phyloP scores from a whole-genome alignment of 345 rosid genomes.

The Aquilaria sinensis region DNA sequence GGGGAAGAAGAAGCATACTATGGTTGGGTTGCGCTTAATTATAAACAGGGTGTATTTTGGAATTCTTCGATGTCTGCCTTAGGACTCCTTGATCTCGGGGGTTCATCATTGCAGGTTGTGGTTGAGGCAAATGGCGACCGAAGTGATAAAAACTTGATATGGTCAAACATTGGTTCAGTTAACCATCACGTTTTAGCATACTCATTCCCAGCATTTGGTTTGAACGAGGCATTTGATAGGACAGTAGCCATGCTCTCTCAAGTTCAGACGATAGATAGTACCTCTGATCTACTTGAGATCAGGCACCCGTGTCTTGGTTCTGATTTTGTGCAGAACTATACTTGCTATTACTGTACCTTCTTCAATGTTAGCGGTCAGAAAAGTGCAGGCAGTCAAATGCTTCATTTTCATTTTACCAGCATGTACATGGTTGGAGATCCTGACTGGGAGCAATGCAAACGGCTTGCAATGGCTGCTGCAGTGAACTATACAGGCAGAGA shows the following conservation, averaged over 20 bases:
- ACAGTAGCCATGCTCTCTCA: conserved; percentile 33
- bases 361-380: conserved; percentile 4
- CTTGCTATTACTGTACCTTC: conserved; percentile 28
- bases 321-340: conserved; percentile 33
- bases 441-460: conserved; percentile 44
- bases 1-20: conserved; percentile 67
- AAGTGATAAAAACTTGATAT: conserved; percentile 23
- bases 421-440: conserved; percentile 39
- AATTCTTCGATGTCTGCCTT: conserved; percentile 29
- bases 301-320: conserved; percentile 53
- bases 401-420: conserved; percentile 3
- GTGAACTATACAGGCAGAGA: conserved; percentile 31
- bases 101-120: conserved; percentile 60
- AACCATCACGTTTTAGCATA: conserved; percentile 35
- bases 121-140: conserved; percentile 28
- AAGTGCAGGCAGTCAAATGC: conserved; percentile 13
- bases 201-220: conserved; percentile 44
- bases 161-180: conserved; percentile 25
- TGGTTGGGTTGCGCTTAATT: conserved; percentile 62
- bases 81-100: conserved; percentile 65
- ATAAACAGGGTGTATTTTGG: conserved; percentile 37
- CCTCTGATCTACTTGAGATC: conserved; percentile 14
- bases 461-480: conserved; percentile 41
- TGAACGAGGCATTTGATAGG: conserved; percentile 56
- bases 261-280: conserved; percentile 12